Evolutionary conservation across 2,329 filamentous ascomycete species (phyloP), one percentile per base, ranked within the genome.

Genomic region (Pestalotiopsis sp.): DNA sequence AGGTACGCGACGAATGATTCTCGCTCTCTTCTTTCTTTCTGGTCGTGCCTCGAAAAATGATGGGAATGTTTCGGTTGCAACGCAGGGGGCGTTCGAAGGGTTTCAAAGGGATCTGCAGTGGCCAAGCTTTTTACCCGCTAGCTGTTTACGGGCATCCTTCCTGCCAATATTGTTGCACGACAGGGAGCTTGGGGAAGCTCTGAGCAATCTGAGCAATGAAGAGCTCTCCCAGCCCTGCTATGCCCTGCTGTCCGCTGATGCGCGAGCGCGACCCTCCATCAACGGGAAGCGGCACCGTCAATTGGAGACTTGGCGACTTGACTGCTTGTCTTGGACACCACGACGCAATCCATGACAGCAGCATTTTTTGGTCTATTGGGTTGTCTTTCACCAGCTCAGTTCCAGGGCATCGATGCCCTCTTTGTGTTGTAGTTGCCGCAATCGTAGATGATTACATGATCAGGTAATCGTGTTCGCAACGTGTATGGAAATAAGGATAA

Each of bases 91-190:
- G n/a, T 49, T 23, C 61, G 36, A 66, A 57, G 14, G 41, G 39
- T 45, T 66, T 66, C 52, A 45, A 66, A 31, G 36, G 61, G 45
- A 66, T 66, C 63, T 36, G 41, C 63, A 56, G 45, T 66, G 63
- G 63, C 63, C 49, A 66, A 66, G 63, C 63, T 66, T 66, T 66
- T 66, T 25, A 2, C 9, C 36, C 13, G n/a, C 63, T 66, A 66
- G 31, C 63, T 31, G 2, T 39, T 49, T 36, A 12, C 39, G 62
- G 62, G 12, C 57, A 52, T 9, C 45, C 45, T 52, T 52, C 6
- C 7, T 20, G 14, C 17, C 20, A 9, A 52, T 36, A 52, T 52
- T 7, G 45, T 39, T 38, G 27, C 17, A 62, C 14, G 59, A 27
- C n/a, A 6, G 59, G 59, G 27, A 36, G 7, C 17, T 9, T 9